Conservation (phyloP, 768 basidiomycete genomes). For the Trichaptum fuscoviolaceum region DNA sequence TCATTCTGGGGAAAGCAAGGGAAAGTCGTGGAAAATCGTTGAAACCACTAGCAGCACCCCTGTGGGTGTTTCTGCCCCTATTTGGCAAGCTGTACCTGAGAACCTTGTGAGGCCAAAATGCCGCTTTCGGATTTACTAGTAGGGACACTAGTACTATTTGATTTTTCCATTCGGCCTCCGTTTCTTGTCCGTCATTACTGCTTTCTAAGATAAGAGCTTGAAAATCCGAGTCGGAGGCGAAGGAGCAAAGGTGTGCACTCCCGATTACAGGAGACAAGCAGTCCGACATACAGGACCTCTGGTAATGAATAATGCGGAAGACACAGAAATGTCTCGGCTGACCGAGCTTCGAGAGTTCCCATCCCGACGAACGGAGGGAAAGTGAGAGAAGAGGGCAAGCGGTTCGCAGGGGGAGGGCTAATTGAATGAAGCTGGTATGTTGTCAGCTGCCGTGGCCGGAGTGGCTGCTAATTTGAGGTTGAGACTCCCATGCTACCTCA, state of each 20-base stretch:
- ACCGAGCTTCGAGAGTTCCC: neutral
- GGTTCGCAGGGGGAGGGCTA: neutral
- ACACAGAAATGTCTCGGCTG: neutral
- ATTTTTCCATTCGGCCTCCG: neutral
- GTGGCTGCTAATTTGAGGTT: neutral
- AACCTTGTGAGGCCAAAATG: neutral
- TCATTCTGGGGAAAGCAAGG: neutral
- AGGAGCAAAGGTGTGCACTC: neutral
- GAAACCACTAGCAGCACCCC: neutral
- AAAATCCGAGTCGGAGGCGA: neutral
- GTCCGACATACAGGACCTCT: neutral
- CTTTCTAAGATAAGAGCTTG: neutral
- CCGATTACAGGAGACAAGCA: neutral
- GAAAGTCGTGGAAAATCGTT: neutral
- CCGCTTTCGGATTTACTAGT: neutral
- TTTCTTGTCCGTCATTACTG: too few relatives aligned
- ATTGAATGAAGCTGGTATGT: neutral
- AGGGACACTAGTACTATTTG: neutral
- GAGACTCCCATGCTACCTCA: neutral
- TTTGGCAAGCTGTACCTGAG: neutral
- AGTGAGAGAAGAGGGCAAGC: neutral
- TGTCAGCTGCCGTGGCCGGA: neutral
- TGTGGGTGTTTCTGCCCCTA: neutral
- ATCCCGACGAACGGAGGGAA: neutral
- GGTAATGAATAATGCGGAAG: neutral